Conservation (phyloP, 495 filamentous ascomycete species). For the Aspergillus sclerotiicarbonarius region DNA sequence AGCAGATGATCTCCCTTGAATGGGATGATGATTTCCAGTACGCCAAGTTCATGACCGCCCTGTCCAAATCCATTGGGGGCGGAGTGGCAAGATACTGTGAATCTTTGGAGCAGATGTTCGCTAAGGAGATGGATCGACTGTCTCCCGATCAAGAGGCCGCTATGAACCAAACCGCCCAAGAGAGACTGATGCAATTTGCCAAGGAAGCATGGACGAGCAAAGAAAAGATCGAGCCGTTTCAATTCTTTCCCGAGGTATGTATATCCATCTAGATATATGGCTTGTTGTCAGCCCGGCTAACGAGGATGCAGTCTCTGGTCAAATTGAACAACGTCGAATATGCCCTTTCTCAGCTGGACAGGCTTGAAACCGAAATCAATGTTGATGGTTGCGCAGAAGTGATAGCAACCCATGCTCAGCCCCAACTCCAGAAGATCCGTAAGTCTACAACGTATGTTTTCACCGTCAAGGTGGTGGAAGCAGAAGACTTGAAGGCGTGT, state of each 20-base stretch:
- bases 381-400: slow-evolving; percentile 91
- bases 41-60: slow-evolving; percentile 95
- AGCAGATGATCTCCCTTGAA: slow-evolving; percentile 78
- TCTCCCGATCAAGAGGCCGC: slow-evolving; percentile 83
- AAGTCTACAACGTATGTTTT: slow-evolving; percentile 85
- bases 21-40: slow-evolving; percentile 94
- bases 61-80: slow-evolving; percentile 80
- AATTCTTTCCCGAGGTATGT: slow-evolving; percentile 87
- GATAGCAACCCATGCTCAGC: slow-evolving; percentile 63
- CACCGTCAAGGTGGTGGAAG: slow-evolving; percentile 98
- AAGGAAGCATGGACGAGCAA: slow-evolving; percentile 94
- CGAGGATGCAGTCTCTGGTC: slow-evolving; percentile 65
- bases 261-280: background rate
- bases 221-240: slow-evolving; percentile 95
- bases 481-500: slow-evolving; percentile 96
- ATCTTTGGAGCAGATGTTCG: slow-evolving; percentile 79
- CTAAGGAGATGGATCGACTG: slow-evolving; percentile 87
- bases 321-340: slow-evolving; percentile 98
- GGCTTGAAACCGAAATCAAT: slow-evolving; percentile 82
- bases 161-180: slow-evolving; percentile 75
- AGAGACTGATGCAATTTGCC: slow-evolving; percentile 85
- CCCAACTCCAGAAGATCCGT: slow-evolving; percentile 54
- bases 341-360: slow-evolving; percentile 85
- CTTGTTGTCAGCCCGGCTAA: slow-evolving; percentile 10
- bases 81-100: slow-evolving; percentile 92